A percentile compares a stretch with the other conserved stretches of the same genome.
Evolutionary conservation across 257 asterid species (phyloP).

Genomic region (Galeopsis tetrahit): DNA sequence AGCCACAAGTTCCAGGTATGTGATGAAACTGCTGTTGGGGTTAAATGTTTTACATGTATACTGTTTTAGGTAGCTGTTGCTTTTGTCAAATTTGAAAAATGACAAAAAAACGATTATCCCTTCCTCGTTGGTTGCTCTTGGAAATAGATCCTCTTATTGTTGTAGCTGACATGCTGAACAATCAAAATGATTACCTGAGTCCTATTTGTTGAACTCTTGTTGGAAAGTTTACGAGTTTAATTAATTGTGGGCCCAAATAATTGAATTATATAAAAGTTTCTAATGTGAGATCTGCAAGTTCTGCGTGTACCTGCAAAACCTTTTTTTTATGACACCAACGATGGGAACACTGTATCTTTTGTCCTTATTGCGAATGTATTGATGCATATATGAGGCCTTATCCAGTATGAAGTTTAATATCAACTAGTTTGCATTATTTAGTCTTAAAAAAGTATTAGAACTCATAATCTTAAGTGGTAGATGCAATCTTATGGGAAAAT

Average conservation of each 20-base stretch:
- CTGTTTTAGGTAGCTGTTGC: neutral
- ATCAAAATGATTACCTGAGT: neutral
- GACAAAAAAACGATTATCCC: neutral
- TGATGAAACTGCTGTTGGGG: no score
- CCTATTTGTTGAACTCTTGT: neutral
- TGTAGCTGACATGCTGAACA: neutral
- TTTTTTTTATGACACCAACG: neutral
- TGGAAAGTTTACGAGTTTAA: neutral
- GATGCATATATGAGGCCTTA: neutral
- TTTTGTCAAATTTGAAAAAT: neutral
- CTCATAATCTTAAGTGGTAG: neutral
- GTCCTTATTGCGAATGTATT: neutral
- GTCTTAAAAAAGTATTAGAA: neutral
- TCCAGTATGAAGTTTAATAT: neutral
- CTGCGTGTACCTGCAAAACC: neutral
- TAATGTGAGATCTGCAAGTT: neutral
- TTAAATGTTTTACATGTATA: no score
- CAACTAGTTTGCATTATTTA: neutral
- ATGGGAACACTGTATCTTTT: neutral
- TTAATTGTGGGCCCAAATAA: neutral
- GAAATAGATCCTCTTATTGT: neutral
- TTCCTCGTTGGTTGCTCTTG: neutral
- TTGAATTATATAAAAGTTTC: neutral
- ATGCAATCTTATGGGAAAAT: neutral
- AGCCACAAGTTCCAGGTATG: no score